Base-by-base conservation (phyloP, 2,329 filamentous ascomycete genomes). In the Colletotrichum zoysiae region DNA sequence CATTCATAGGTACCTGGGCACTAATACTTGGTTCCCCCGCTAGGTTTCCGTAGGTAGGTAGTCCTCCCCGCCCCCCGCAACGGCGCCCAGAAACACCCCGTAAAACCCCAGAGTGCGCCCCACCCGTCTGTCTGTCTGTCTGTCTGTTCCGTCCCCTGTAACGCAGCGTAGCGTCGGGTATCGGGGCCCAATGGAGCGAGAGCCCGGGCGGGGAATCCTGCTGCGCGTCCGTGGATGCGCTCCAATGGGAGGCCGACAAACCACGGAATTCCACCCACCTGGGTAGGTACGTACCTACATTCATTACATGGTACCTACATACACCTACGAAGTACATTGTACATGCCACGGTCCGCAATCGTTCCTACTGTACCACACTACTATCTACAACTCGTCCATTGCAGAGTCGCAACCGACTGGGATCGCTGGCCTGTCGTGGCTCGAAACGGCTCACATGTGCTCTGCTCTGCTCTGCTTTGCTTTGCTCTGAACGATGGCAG, bases 121-220 rank as follows among this genome's bases (percentile, higher is more conserved):
- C 38, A 64, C 65, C 59, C 69, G 62, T 55, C 53, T 50, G 26
- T 30, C 26, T 30, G 26, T 30, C n/a, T n/a, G n/a, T n/a, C n/a
- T n/a, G n/a, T n/a, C n/a, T 26, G 26, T 26, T 30, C 40, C 42
- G 20, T n/a, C 20, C 5, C 16, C 51, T 48, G 2, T n/a, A n/a
- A n/a, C n/a, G n/a, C n/a, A n/a, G n/a, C n/a, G n/a, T 50, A 42
- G 53, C 46, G 51, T 61, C 65, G 59, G 33, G 35, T 55, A 59
- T 69, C 69, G 69, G 69, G 44, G 56, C 58, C 38, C 46, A 40
- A 71, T 71, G 58, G 5, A 46, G 51, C 69, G 69, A 71, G 69
- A 30, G 30, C 30, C 53, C 33, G 55, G 65, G 53, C 23, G 38
- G 59, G 38, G 30, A 26, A 69, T 69, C 30, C 44, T 55, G 53